These are phyloP conservation scores for Apiospora koreana DNA, from an alignment of 2,329 filamentous ascomycete species.

Conservation along the genomic window DNA sequence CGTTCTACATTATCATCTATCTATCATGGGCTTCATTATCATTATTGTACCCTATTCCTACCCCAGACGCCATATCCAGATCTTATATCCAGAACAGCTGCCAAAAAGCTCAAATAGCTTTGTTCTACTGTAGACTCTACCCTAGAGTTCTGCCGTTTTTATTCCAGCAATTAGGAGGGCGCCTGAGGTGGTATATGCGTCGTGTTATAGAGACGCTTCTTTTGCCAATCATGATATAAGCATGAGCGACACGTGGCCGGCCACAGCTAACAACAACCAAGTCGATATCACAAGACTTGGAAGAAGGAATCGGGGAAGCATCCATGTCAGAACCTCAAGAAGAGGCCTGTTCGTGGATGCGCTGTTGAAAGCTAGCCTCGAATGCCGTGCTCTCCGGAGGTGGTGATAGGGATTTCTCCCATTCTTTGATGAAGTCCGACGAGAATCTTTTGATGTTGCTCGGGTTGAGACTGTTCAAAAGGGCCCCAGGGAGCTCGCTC, in stretches of 20 bases:
- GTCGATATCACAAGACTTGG: neutral
- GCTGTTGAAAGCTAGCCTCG: constrained; percentile 11
- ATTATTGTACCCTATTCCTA: constrained; percentile 21
- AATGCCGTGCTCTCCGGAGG: constrained; percentile 30
- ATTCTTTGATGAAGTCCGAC: constrained; percentile 85
- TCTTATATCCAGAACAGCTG: constrained; percentile 5
- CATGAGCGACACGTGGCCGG: neutral
- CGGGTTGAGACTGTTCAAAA: constrained; percentile 71
- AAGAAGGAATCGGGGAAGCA: neutral
- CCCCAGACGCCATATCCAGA: constrained; percentile 9
- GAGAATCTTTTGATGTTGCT: constrained; percentile 80
- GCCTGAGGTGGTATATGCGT: neutral
- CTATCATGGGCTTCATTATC: constrained; percentile 34
- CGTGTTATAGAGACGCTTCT: neutral
- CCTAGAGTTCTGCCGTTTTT: neutral
- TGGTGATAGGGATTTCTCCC: constrained; percentile 76
- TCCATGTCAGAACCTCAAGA: neutral
- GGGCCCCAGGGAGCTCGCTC: constrained; percentile 65
- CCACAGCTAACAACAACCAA: neutral
- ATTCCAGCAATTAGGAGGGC: neutral
- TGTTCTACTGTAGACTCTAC: neutral
- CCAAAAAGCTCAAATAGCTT: neutral
- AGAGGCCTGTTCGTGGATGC: constrained; percentile 9
- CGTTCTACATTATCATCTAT: constrained; percentile 33
- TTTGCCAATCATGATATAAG: neutral